phyloP scores from a whole-genome alignment of 2,329 filamentous ascomycete species.

The Chrysoporthe austroafricana region DNA sequence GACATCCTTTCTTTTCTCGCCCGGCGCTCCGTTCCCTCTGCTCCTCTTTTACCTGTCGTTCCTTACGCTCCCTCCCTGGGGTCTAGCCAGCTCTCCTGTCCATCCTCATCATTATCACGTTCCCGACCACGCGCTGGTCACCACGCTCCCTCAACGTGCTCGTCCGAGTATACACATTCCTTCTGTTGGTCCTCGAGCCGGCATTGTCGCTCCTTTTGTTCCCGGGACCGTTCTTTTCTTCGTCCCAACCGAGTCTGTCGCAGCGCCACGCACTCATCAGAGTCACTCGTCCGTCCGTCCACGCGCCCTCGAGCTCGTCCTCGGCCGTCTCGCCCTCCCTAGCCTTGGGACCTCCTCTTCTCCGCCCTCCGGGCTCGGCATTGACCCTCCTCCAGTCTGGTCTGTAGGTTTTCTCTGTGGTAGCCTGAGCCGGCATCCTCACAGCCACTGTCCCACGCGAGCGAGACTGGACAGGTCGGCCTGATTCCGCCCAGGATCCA shows the following conservation, averaged over 20 bases:
- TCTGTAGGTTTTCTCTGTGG: background rate
- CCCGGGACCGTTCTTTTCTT: background rate
- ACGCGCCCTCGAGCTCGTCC: background rate
- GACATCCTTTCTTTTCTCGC: background rate
- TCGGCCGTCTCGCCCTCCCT: background rate
- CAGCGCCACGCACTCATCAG: background rate
- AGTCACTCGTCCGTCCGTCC: too few species aligned
- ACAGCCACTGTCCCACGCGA: background rate
- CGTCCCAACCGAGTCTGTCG: background rate
- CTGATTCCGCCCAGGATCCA: too few species aligned
- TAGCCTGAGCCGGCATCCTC: background rate
- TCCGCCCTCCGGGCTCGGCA: background rate
- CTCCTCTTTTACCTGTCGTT: background rate
- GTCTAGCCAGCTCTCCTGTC: slow-evolving; percentile 4
- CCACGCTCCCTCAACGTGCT: slow-evolving; percentile 6
- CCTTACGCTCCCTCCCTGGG: background rate
- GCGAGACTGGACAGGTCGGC: background rate
- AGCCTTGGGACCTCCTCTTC: background rate
- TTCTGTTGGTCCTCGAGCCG: slow-evolving; percentile 2
- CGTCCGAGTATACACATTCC: slow-evolving; percentile 4
- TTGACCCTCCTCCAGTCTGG: background rate
- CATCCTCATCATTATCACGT: slow-evolving; percentile 12
- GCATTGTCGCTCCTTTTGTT: background rate
- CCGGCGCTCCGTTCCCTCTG: background rate
- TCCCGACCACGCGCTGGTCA: slow-evolving; percentile 2